A percentile compares a stretch with the other conserved stretches of the same genome.
phyloP scores from a whole-genome alignment of 1,284 basidiomycete genomes.

The Singerocomus inundabilis region DNA sequence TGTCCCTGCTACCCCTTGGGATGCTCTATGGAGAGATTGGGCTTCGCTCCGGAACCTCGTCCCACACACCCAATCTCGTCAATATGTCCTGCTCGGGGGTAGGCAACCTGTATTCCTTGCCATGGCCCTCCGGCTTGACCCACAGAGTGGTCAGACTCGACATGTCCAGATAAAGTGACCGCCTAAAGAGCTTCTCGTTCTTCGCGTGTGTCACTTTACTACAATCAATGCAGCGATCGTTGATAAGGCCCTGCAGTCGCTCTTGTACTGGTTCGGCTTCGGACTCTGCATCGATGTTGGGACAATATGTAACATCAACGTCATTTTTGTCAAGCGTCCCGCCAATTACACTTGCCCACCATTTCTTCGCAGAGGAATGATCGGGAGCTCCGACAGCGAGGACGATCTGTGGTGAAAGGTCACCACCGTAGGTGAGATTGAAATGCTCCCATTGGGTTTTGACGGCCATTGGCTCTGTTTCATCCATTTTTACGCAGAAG shows the following conservation, averaged over 20 bases:
- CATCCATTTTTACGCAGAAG: conserved; percentile 21
- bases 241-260: conserved; percentile 16
- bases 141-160: conserved; percentile 8
- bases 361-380: conserved; percentile 18
- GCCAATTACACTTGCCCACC: conserved; percentile 18
- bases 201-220: conserved; percentile 8
- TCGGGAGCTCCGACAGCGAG: conserved; percentile 18
- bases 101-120: neutral
- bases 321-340: conserved; percentile 3
- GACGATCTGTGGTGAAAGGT: conserved; percentile 27
- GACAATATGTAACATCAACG: conserved; percentile 12
- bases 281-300: neutral
- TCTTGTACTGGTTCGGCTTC: neutral
- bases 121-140: conserved; percentile 10
- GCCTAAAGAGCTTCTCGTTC: conserved; percentile 18
- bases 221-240: conserved; percentile 23
- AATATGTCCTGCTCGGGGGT: conserved; percentile 13
- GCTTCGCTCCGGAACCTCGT: neutral
- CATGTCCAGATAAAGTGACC: conserved; percentile 15
- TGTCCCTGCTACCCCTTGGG: neutral
- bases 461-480: neutral
- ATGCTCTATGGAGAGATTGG: neutral
- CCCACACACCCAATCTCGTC: conserved; percentile 24
- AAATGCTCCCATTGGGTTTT: conserved; percentile 29
- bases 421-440: conserved; percentile 24